A percentile compares a stretch with the other conserved stretches of the same genome.
Evolutionary conservation across 257 asterid genomes (phyloP).

Genomic region (Cordia subcordata): DNA sequence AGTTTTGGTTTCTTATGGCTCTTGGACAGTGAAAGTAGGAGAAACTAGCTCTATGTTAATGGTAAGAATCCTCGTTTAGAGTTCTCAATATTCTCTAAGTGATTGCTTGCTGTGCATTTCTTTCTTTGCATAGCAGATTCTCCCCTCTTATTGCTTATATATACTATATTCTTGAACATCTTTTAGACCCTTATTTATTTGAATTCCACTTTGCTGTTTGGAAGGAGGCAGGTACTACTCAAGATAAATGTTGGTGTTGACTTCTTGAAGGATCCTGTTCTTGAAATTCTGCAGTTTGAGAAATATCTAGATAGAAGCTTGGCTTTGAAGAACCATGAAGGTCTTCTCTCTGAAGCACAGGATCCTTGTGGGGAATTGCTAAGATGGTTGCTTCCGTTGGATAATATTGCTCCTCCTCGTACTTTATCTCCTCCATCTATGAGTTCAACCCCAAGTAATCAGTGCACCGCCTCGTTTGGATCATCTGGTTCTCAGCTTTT

Average conservation of each 20-base stretch:
- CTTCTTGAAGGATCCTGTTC: constrained; percentile 69
- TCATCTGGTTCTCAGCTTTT: constrained; percentile 86
- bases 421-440: constrained; percentile 62
- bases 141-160: background rate
- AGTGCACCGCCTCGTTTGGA: constrained; percentile 50
- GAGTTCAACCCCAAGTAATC: constrained; percentile 61
- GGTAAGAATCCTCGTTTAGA: no score
- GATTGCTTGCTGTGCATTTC: no score
- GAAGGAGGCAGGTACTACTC: constrained; percentile 99
- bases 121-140: no score
- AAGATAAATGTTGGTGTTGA: constrained; percentile 81
- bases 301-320: constrained; percentile 54
- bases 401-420: constrained; percentile 71
- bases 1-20: no score
- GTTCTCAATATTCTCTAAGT: no score
- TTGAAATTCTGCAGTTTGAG: constrained; percentile 95
- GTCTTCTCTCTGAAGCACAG: constrained; percentile 31
- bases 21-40: no score
- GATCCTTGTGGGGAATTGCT: constrained; percentile 80
- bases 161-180: background rate
- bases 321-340: constrained; percentile 37
- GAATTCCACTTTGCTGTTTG: constrained; percentile 61
- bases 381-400: constrained; percentile 95
- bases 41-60: no score
- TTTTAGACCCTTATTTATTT: constrained; percentile 36